Base-by-base conservation (phyloP, 2,329 filamentous ascomycete species). In the Sporothrix brasiliensis region DNA sequence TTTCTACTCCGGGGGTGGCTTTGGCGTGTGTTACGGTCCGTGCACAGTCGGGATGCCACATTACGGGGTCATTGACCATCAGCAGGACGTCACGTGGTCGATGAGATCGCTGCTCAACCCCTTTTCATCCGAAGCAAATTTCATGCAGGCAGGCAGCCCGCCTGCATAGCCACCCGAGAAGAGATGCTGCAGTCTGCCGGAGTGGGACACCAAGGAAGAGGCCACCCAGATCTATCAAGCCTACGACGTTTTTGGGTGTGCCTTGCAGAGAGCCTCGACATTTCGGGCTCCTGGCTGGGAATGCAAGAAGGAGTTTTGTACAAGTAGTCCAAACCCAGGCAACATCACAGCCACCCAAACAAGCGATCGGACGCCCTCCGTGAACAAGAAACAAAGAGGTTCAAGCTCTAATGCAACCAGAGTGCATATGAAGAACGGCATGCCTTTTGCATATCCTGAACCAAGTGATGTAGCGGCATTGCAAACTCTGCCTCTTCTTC, bases 131-230 rank as follows among this genome's bases (percentile, higher is more conserved):
- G 44, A 50, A 44, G 16, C 10, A n/a, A 24, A 47, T 47, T 63
- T 60, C 58, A 61, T 47, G 58, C 58, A 63, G 58, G 58, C 39
- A 50, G 61, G 27, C 61, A 49, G 30, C 44, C 44, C 27, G 61
- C 61, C 21, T 65, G 60, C 60, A 65, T 65, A 65, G 60, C 61
- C 61, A 30, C 41, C 41, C 39, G 58, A 41, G 54, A n/a, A 56
- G 24, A 39, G 60, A 65, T 63, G 58, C 58, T 21, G 58, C 58
- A 65, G 41, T 30, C 60, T 30, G 3, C 41, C 21, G 39, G 10
- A 61, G n/a, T 47, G 39, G 60, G 44, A 21, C 44, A 50, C 60
- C 14, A 14, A 65, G 21, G 21, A 34, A 34, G 61, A 65, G 58
- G 58, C 58, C 58, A 63, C 39, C 58, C 39, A 63, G 10, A 4